Conservation (phyloP, 352 stramenopile genomes). For the Phytophthora colocasiae region DNA sequence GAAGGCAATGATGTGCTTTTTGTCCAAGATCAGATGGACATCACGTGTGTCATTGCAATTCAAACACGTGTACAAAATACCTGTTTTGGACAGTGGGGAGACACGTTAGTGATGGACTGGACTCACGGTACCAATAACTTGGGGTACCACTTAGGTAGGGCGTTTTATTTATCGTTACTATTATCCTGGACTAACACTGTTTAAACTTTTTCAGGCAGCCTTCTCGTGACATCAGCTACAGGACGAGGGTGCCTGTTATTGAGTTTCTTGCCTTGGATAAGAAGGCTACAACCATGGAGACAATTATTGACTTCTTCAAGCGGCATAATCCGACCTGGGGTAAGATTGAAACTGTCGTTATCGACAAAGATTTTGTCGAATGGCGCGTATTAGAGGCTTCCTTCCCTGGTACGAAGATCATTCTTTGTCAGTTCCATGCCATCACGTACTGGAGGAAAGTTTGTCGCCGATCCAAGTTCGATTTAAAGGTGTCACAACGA, state of each 20-base stretch:
- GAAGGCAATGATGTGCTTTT: constrained; percentile 4
- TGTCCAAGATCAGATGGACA: constrained; percentile 1
- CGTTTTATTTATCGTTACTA: no score
- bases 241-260: constrained; percentile 20
- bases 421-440: constrained; percentile 17
- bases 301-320: constrained; percentile 12
- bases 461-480: constrained; percentile 2
- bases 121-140: constrained; percentile 2
- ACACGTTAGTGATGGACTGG: not conserved
- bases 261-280: constrained; percentile 31
- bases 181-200: no score
- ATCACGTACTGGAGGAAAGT: constrained; percentile 16
- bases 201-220: constrained; percentile 5
- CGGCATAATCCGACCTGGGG: constrained; percentile 1
- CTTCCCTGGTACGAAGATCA: constrained; percentile 6
- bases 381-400: constrained; percentile 5
- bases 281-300: constrained; percentile 20
- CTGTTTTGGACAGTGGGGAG: not conserved
- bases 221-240: constrained; percentile 27
- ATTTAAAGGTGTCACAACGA: constrained; percentile 16
- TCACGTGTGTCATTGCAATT: not conserved
- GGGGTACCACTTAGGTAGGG: constrained; percentile 10
- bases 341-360: not conserved
- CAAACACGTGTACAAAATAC: not conserved
- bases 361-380: constrained; percentile 31